Base-by-base conservation (phyloP, 345 rosid genomes). In the Chamaenerion angustifolium region DNA sequence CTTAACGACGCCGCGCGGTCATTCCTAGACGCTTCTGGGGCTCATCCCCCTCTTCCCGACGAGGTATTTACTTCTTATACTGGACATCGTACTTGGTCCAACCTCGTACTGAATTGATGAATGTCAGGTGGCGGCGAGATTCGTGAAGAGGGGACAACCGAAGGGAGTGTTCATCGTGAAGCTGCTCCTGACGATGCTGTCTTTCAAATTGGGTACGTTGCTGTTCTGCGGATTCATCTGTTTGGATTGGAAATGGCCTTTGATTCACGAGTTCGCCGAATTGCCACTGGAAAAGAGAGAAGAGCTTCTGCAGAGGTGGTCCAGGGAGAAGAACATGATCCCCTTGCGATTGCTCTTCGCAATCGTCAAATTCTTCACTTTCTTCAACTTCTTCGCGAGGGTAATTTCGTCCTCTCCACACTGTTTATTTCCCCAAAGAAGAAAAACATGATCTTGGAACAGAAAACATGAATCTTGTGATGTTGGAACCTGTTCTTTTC, bases 221-320 rank as follows among this genome's bases (percentile, higher is more conserved):
- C 42, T 69, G 54, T 60, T 73, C 2, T 65, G 71, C 49, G 71
- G 77, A 50, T 45, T 50, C 21, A 56, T 66, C 6, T 68, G 74
- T 59, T 65, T 78, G 47, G 79, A 58, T 21, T 64, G 76, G 71
- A 56, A 27, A 14, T 82, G 85, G 89, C 95, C 93, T 5, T 78
- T 82, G 48, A 47, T 88, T 17, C 85, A 62, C 67, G 77, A 63
- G n/a, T 85, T 88, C 66, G 70, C 81, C 40, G 71, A 82, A 41
- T 51, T 89, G 48, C 56, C 94, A 16, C 17, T 69, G 63, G 64
- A 68, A n/a, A 82, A 42, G 55, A 80, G 95, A 62, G 90, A 79
- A 49, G 49, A 56, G 53, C 57, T 81, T 42, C 68, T 89, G 6
- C 49, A 42, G 60, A 74, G 60, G 12, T 89, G 97, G 97, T 81